These are phyloP conservation scores for Bidens hawaiensis DNA, from an alignment of 140 eudicot species.

Conservation along the genomic window DNA sequence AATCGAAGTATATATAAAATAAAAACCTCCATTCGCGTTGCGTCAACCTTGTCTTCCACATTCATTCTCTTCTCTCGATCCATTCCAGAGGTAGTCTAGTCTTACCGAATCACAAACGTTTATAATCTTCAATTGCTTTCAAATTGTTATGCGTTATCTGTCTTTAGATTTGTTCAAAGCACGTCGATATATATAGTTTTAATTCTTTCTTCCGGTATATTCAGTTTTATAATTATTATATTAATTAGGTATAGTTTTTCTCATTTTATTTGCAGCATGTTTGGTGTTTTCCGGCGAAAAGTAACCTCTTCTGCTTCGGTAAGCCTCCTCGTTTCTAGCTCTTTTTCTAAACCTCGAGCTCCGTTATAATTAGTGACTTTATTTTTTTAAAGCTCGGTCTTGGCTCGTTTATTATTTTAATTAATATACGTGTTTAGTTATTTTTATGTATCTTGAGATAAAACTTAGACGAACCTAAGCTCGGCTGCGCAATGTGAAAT, in stretches of 20 bases:
- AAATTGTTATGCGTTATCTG: not conserved
- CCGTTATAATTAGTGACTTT: no score
- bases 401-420: no score
- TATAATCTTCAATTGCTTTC: not conserved
- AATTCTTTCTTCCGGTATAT: not conserved
- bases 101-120: no score
- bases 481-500: no score
- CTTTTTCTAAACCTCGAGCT: no score
- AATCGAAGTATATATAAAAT: not conserved
- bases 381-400: no score
- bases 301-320: constrained; percentile 55
- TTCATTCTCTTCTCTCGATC: no score
- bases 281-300: constrained; percentile 58
- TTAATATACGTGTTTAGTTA: no score
- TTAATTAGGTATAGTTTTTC: not conserved
- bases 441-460: no score
- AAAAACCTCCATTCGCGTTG: not conserved
- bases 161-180: not conserved
- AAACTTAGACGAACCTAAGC: no score
- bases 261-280: constrained; percentile 39
- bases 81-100: not conserved
- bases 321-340: not conserved
- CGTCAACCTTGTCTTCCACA: no score
- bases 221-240: not conserved
- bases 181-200: no score